phyloP scores from a whole-genome alignment of 176 grass and related monocot genomes.

The Phragmites australis region DNA sequence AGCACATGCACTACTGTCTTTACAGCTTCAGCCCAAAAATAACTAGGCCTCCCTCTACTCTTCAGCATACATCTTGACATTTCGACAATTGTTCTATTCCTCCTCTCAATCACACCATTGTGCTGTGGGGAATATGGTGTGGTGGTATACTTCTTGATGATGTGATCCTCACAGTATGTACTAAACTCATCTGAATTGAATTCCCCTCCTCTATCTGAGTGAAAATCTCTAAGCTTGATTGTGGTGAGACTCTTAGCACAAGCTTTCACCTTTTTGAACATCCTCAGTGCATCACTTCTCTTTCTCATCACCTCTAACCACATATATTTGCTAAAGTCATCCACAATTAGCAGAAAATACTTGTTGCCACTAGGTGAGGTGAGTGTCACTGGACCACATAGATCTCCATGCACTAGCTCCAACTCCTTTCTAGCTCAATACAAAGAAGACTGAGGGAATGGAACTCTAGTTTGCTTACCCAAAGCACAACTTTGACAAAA shows the following conservation, averaged over 20 bases:
- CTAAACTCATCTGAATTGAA: not conserved
- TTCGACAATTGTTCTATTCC: not conserved
- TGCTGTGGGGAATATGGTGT: not conserved
- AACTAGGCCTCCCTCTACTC: rapidly evolving
- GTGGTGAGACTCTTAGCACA: not conserved
- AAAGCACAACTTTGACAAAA: too few species aligned
- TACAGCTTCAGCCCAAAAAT: not conserved
- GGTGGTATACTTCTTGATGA: not conserved
- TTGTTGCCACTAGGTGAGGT: not conserved
- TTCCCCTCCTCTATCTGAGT: not conserved
- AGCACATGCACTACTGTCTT: not conserved
- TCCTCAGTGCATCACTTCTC: not conserved
- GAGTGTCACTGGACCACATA: not conserved
- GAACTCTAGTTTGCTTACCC: too few species aligned
- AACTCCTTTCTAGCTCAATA: too few species aligned
- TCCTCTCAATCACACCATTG: not conserved
- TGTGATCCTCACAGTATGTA: not conserved
- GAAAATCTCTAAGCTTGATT: too few species aligned
- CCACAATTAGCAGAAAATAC: conserved; percentile 11
- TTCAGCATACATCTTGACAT: not conserved
- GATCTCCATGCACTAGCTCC: too few species aligned
- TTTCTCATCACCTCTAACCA: not conserved
- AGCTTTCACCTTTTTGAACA: not conserved
- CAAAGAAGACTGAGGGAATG: too few species aligned
- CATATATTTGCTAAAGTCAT: not conserved